phyloP scores from a whole-genome alignment of 192 early-diverging fungal species.

The Dispira parvispora region DNA sequence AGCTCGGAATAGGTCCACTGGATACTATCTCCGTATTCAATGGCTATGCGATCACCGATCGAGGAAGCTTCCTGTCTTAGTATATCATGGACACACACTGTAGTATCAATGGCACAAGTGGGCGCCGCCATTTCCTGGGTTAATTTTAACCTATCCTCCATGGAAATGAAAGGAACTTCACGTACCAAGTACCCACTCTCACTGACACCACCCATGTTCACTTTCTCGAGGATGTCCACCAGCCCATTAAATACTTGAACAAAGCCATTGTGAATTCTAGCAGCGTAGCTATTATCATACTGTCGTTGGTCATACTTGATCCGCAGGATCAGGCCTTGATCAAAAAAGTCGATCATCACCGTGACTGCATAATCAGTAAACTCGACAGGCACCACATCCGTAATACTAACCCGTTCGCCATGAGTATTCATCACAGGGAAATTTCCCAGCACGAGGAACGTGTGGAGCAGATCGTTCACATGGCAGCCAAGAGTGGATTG shows the following conservation, averaged over 20 bases:
- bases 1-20: too few species aligned
- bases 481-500: not conserved
- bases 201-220: not conserved
- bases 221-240: too few species aligned
- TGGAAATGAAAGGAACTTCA: not conserved
- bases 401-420: not conserved
- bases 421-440: not conserved
- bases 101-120: too few species aligned
- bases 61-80: not conserved
- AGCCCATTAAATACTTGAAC: too few species aligned
- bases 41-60: not conserved
- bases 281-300: not conserved
- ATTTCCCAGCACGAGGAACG: constrained; percentile 2
- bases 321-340: not conserved
- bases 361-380: not conserved
- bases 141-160: not conserved
- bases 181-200: not conserved
- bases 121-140: not conserved
- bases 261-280: not conserved
- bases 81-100: too few species aligned
- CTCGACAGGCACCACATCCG: not conserved
- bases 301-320: not conserved
- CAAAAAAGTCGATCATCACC: not conserved
- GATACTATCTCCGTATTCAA: too few species aligned
- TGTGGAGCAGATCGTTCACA: not conserved